Evolutionary conservation across 2,329 filamentous ascomycete species (phyloP), one percentile per base, ranked within the genome.

Genomic region (Xylaria sp.): DNA sequence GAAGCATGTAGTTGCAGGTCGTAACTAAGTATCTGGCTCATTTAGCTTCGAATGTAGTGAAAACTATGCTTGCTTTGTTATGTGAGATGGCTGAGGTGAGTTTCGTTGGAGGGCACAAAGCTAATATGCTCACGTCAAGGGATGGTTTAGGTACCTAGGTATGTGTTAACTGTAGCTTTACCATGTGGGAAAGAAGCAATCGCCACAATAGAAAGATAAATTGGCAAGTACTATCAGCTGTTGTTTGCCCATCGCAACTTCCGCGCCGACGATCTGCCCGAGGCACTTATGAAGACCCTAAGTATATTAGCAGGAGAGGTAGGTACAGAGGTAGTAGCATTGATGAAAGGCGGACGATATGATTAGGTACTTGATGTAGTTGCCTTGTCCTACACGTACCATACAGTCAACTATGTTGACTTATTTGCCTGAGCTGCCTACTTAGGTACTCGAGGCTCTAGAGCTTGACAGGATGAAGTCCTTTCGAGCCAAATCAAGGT

Each of bases 221-320:
- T 12, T 45, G 48, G 59, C 36, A 61, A 48, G 32, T 36, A 17
- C 48, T 47, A 9, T 42, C 27, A 30, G 58, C 32, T 11, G 19
- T 19, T 51, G 14, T 14, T 19, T 50, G 51, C 14, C 47, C n/a
- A 63, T 63, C 42, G 51, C 6, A 30, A 7, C 47, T 63, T 48
- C 61, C 36, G 39, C 12, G 34, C 36, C 6, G 3, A 8, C 7
- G n/a, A n/a, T 11, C 39, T 34, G n/a, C 50, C 30, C 9, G 32
- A 7, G 45, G 14, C 21, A 50, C 21, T 24, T 50, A 14, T 47
- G n/a, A 12, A 9, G n/a, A 12, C 8, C 21, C 3, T 3, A 50
- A 9, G n/a, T n/a, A n/a, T n/a, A 50, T 50, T 12, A 17, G 39
- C 11, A 17, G 4, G 14, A 42, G 39, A 2, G 12, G 39, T 7